Percentiles rank a stretch among this genome's conserved stretches.
Conservation (phyloP, 352 stramenopile genomes). For the Detonula confervacea region DNA sequence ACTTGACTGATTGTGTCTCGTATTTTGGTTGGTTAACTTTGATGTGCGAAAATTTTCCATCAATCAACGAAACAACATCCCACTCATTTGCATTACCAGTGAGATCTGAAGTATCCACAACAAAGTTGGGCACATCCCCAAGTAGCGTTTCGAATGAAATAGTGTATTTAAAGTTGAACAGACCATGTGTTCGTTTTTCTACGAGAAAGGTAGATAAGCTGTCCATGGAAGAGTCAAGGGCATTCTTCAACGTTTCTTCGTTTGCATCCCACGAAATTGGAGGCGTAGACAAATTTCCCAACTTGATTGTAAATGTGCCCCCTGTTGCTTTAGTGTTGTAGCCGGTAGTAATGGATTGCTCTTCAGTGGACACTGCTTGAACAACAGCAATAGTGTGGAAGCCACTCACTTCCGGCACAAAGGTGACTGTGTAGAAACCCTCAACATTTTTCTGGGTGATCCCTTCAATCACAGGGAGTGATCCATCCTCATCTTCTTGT, state of each 20-base stretch:
- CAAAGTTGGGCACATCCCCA: slow-evolving; percentile 77
- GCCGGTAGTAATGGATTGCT: slow-evolving; percentile 87
- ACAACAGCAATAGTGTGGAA: slow-evolving; percentile 89
- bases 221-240: slow-evolving; percentile 81
- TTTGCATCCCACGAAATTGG: slow-evolving; percentile 88
- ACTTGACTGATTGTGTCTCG: slow-evolving; percentile 79
- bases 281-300: slow-evolving; percentile 76
- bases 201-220: slow-evolving; percentile 44
- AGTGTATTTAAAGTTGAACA: slow-evolving; percentile 81
- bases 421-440: slow-evolving; percentile 70
- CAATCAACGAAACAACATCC: slow-evolving; percentile 86
- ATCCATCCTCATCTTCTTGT: slow-evolving; percentile 35
- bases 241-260: slow-evolving; percentile 80
- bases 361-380: slow-evolving; percentile 85
- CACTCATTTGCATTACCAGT: slow-evolving; percentile 56
- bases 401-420: slow-evolving; percentile 87
- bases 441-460: slow-evolving; percentile 23
- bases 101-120: slow-evolving; percentile 82
- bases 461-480: slow-evolving; percentile 34
- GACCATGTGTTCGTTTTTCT: slow-evolving; percentile 47
- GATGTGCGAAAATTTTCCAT: slow-evolving; percentile 66
- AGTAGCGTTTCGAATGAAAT: slow-evolving; percentile 91
- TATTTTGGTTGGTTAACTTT: slow-evolving; percentile 66
- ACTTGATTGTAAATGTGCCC: slow-evolving; percentile 88
- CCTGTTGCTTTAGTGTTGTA: slow-evolving; percentile 87